Evolutionary conservation across 2,329 filamentous ascomycete genomes (phyloP), one percentile per base, ranked within the genome.

Genomic region (Diaporthe citri): DNA sequence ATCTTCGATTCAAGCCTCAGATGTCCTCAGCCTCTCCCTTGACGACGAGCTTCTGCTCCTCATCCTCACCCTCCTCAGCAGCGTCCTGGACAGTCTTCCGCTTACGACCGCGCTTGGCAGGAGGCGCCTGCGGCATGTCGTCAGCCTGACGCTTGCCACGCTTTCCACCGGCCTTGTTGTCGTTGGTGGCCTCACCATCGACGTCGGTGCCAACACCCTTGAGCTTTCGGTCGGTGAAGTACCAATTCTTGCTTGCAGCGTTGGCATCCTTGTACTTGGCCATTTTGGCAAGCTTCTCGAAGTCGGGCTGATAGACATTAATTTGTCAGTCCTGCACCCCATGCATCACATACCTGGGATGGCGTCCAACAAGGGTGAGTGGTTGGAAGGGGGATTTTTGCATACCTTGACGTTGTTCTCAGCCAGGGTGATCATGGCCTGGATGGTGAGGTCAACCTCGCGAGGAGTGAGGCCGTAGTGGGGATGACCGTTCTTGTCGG

Each of bases 401-500:
- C 56, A 55, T 41, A 64, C 71, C 57, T 72, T 72, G 31, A 22
- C 46, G 6, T 52, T n/a, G 20, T 34, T 17, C 13, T 72, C 57
- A 1, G 55, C 2, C 43, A 72, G 15, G 3, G 57, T 72, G 34
- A 43, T 72, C 57, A 72, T 52, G 1, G 57, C 71, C 25, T 72
- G 64, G 46, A 72, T 22, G n/a, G 13, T 43, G n/a, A 72, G 12
- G 2, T 72, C 71, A 13, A 64, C 10, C 41, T 72, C 71, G n/a
- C 71, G 57, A 15, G 46, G 36, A 7, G 71, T 72, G 46, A 72
- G 71, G 5, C 46, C 46, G 13, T n/a, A 55, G 36, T n/a, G 3
- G 10, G 46, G 15, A n/a, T 20, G 5, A 15, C 4, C 7, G n/a
- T n/a, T 22, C 41, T 62, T 72, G 22, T 22, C 28, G n/a, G 70